phyloP scores from a whole-genome alignment of 768 basidiomycete species.

The Kwoniella botswanensis region DNA sequence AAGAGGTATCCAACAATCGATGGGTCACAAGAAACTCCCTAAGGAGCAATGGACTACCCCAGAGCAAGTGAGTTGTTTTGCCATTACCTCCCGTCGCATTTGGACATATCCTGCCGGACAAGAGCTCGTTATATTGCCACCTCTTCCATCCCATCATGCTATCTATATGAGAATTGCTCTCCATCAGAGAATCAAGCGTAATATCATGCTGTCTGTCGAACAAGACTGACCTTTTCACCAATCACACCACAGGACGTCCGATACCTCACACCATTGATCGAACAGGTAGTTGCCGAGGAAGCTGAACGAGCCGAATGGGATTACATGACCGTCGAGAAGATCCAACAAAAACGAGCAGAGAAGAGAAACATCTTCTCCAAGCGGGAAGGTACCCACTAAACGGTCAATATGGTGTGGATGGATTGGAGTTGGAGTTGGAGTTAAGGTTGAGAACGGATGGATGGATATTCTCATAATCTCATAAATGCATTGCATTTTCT shows the following conservation, averaged over 20 bases:
- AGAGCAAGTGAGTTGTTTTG: conserved; percentile 68
- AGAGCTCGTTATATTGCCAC: no score
- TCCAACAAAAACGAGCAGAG: conserved; percentile 58
- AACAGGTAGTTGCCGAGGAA: conserved; percentile 74
- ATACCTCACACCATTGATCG: conserved; percentile 81
- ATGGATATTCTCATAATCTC: conserved; percentile 2
- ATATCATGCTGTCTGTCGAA: no score
- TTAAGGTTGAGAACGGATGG: background rate
- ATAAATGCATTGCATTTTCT: conserved; percentile 25
- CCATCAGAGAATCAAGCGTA: no score
- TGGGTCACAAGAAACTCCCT: conserved; percentile 78
- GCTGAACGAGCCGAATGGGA: conserved; percentile 82
- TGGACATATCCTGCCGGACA: no score
- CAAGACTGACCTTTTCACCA: conserved; percentile 1
- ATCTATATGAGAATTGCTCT: no score
- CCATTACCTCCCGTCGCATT: no score
- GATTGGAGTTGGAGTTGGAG: background rate
- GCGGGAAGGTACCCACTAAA: conserved; percentile 18
- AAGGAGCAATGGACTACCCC: conserved; percentile 78
- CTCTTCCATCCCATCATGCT: no score
- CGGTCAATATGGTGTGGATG: background rate
- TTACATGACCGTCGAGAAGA: conserved; percentile 69
- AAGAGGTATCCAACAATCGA: conserved; percentile 69
- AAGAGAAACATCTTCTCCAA: conserved; percentile 30
- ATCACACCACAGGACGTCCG: conserved; percentile 78